Conservation (phyloP, 345 rosid genomes). For the Cochlearia excelsa region DNA sequence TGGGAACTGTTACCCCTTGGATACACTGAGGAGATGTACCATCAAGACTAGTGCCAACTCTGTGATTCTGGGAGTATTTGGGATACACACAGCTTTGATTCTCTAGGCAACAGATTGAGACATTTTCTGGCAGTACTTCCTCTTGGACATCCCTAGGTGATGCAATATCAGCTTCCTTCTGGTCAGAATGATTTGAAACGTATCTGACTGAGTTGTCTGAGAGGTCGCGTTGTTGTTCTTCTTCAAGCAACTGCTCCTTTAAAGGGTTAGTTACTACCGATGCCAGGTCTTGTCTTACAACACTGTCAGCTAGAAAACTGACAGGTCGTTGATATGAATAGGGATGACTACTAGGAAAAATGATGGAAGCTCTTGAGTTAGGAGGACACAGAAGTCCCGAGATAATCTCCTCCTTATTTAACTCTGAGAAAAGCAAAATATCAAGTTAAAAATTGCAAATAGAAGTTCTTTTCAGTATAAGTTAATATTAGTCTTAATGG, state of each 20-base stretch:
- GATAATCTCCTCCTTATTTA: constrained; percentile 70
- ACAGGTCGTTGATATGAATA: constrained; percentile 39
- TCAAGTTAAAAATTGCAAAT: background rate
- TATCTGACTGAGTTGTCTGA: constrained; percentile 31
- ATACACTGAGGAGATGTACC: constrained; percentile 27
- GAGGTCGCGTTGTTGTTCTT: constrained; percentile 36
- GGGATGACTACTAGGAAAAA: constrained; percentile 37
- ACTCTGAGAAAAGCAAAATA: constrained; percentile 45
- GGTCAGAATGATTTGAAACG: constrained; percentile 28
- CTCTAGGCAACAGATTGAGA: constrained; percentile 17
- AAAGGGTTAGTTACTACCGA: constrained; percentile 23
- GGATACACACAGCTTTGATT: constrained; percentile 16
- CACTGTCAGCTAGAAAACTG: constrained; percentile 32
- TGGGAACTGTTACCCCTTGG: constrained; percentile 22
- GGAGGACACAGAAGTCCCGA: constrained; percentile 49
- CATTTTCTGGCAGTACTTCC: constrained; percentile 37
- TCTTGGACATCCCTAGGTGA: constrained; percentile 50
- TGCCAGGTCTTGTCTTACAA: constrained; percentile 28
- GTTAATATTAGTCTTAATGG: constrained; percentile 2
- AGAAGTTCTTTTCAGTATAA: constrained; percentile 1
- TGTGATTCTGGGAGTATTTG: constrained; percentile 13
- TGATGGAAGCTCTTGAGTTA: constrained; percentile 38
- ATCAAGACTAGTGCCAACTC: constrained; percentile 17
- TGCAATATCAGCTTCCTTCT: constrained; percentile 39
- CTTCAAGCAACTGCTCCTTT: constrained; percentile 31